Evolutionary conservation across 768 basidiomycete genomes (phyloP).

Genomic region (Amanita exitialis): DNA sequence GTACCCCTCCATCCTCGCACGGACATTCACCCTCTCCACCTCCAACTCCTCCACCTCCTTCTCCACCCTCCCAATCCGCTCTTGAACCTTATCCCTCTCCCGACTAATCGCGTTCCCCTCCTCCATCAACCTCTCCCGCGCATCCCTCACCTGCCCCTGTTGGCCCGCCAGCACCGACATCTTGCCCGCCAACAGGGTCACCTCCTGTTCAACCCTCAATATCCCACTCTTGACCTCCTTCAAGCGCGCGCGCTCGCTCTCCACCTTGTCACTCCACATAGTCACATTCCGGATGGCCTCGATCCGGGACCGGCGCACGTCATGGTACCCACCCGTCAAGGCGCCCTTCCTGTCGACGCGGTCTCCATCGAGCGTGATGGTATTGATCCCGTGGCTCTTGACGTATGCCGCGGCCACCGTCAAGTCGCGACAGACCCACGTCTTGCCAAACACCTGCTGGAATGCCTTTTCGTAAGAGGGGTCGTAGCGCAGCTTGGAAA

Average conservation of each 20-base stretch:
- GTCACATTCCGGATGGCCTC: slow-evolving; percentile 76
- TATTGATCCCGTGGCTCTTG: slow-evolving; percentile 89
- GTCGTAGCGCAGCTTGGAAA: slow-evolving; percentile 78
- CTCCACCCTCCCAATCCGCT: slow-evolving; percentile 55
- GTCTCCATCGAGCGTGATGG: slow-evolving; percentile 96
- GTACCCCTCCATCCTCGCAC: slow-evolving; percentile 55
- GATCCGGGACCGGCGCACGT: slow-evolving; percentile 80
- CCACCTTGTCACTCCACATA: slow-evolving; percentile 64
- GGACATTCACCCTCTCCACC: slow-evolving; percentile 54
- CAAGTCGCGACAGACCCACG: slow-evolving; percentile 90
- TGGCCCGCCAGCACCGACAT: slow-evolving; percentile 64
- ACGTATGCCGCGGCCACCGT: slow-evolving; percentile 91
- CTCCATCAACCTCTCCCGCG: slow-evolving; percentile 54
- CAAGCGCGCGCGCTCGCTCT: slow-evolving; percentile 51
- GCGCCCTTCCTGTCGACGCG: slow-evolving; percentile 96
- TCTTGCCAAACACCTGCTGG: slow-evolving; percentile 96
- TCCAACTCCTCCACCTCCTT: slow-evolving; percentile 60
- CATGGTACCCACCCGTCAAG: slow-evolving; percentile 93
- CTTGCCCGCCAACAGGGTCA: slow-evolving; percentile 64
- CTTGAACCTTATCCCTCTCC: slow-evolving; percentile 63
- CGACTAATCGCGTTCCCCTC: slow-evolving; percentile 48
- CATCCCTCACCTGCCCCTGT: slow-evolving; percentile 59
- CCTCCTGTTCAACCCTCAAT: slow-evolving; percentile 71
- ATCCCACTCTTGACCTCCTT: slow-evolving; percentile 70
- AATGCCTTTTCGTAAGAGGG: slow-evolving; percentile 69